Base-by-base conservation (phyloP, 2,329 filamentous ascomycete genomes). In the Exophiala viscosa region DNA sequence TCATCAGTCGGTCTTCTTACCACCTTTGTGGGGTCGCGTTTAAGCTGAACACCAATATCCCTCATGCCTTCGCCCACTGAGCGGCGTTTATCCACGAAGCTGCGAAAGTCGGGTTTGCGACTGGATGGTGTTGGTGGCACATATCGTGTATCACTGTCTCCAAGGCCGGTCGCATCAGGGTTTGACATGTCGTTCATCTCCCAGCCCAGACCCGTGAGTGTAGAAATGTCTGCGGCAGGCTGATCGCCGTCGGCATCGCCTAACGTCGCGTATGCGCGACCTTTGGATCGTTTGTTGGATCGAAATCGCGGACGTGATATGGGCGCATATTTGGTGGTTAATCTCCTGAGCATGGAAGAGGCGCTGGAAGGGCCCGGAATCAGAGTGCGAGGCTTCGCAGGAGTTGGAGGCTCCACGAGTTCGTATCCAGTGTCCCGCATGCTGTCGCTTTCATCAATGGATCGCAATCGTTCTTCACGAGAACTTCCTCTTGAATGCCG, bases 51-150 rank as follows among this genome's bases (percentile, higher is more conserved):
- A 3, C 60, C 60, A 18, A 63, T 54, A 9, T 51, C 45, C 34
- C 48, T 58, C 62, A 64, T 62, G 10, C 62, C 62, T 14, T 60
- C 53, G 3, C 62, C 62, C 6, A 64, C 41, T 8, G 54, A 56
- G 5, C 47, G 34, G 17, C 50, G 56, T 40, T 61, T 60, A 11
- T 57, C 45, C 18, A 59, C 52, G 31, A 60, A 61, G 4, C 45
- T 45, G 31, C 54, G 55, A 28, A 61, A 60, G 35, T 54, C 55
- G 1, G 59, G 58, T 39, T 59, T 58, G 2, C 23, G 38, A 20
- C 28, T 35, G 9, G 35, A 20, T 6, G n/a, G 31, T 18, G 23
- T 15, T 13, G 46, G 28, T 14, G 39, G 28, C 10, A 50, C 51
- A 46, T 60, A 63, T 15, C 45, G 53, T 7, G 59, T 63, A 2